Conservation (phyloP, 768 basidiomycete species). For the Mrakia blollopis region DNA sequence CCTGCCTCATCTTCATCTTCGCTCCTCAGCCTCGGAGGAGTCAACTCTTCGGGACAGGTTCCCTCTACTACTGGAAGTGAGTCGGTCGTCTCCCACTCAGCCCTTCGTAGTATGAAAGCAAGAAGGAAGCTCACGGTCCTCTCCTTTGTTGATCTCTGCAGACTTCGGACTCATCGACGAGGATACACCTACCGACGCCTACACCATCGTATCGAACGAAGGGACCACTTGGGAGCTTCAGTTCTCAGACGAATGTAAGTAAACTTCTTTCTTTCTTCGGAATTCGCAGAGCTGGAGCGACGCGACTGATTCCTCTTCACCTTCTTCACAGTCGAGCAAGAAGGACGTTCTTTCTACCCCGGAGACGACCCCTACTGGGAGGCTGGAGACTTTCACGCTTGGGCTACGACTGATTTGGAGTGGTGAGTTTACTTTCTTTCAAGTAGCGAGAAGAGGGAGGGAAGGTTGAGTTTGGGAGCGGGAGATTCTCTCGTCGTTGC, state of each 20-base stretch:
- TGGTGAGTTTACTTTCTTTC: constrained; percentile 33
- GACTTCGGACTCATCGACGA: constrained; percentile 48
- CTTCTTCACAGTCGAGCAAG: constrained; percentile 56
- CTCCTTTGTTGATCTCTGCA: not conserved
- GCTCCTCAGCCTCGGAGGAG: constrained; percentile 73
- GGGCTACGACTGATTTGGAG: constrained; percentile 36
- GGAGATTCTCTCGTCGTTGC: too few relatives aligned
- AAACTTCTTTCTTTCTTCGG: too few relatives aligned
- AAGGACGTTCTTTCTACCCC: constrained; percentile 48
- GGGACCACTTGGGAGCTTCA: constrained; percentile 46
- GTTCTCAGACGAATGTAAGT: not conserved
- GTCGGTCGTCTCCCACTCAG: constrained; percentile 45
- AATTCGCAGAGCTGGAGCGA: too few relatives aligned
- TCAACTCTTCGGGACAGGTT: constrained; percentile 78
- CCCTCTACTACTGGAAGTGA: constrained; percentile 66
- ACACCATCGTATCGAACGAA: constrained; percentile 46
- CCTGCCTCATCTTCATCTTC: not conserved
- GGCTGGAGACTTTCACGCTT: constrained; percentile 52
- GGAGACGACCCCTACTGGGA: constrained; percentile 84
- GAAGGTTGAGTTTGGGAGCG: not conserved
- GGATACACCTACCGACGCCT: constrained; percentile 56
- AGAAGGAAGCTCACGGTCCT: not conserved
- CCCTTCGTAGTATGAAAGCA: too few relatives aligned
- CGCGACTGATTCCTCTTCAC: not conserved
- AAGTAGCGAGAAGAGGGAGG: not conserved